phyloP scores from a whole-genome alignment of 768 basidiomycete genomes.

The Tricholoma matsutake region DNA sequence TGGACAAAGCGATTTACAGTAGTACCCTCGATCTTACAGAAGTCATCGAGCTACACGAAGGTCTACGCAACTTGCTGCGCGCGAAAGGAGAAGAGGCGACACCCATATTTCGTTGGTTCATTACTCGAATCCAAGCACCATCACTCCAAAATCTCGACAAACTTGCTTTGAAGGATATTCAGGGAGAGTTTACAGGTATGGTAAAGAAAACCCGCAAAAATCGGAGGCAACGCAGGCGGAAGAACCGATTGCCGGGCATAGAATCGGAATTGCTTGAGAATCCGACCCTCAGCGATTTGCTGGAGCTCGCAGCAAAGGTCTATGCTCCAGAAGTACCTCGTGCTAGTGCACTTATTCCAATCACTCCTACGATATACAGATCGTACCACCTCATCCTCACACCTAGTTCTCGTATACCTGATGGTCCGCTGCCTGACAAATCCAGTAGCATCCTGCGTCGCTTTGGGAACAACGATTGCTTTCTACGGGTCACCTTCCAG shows the following conservation, averaged over 20 bases:
- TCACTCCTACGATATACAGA: slow-evolving; percentile 3
- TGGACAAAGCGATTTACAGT: slow-evolving; percentile 3
- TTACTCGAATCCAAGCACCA: slow-evolving; percentile 1
- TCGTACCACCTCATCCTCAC: slow-evolving; percentile 8
- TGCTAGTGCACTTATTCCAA: slow-evolving; percentile 1
- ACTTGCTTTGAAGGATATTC: slow-evolving; percentile 6
- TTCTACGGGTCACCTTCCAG: slow-evolving; percentile 46
- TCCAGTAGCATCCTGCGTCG: slow-evolving; percentile 21
- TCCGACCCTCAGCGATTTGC: slow-evolving; percentile 5
- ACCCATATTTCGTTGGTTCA: slow-evolving; percentile 3
- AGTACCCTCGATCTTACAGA: not conserved
- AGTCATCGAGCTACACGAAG: not conserved
- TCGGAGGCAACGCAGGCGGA: slow-evolving; percentile 4
- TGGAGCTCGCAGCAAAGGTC: slow-evolving; percentile 3
- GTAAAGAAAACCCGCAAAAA: slow-evolving; percentile 1
- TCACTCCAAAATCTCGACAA: slow-evolving; percentile 4
- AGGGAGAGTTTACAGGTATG: not conserved
- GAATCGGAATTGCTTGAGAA: not conserved
- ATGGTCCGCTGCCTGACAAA: slow-evolving; percentile 11
- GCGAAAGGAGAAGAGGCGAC: slow-evolving; percentile 1
- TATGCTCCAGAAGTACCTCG: slow-evolving; percentile 5
- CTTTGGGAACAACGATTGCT: slow-evolving; percentile 37
- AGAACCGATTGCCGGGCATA: not conserved
- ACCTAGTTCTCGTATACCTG: not conserved
- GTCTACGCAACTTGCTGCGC: not conserved